Percentiles rank a stretch among this genome's conserved stretches.
Evolutionary conservation across 108 stramenopile genomes (phyloP).

Genomic region (Hondaea fermentalgiana): DNA sequence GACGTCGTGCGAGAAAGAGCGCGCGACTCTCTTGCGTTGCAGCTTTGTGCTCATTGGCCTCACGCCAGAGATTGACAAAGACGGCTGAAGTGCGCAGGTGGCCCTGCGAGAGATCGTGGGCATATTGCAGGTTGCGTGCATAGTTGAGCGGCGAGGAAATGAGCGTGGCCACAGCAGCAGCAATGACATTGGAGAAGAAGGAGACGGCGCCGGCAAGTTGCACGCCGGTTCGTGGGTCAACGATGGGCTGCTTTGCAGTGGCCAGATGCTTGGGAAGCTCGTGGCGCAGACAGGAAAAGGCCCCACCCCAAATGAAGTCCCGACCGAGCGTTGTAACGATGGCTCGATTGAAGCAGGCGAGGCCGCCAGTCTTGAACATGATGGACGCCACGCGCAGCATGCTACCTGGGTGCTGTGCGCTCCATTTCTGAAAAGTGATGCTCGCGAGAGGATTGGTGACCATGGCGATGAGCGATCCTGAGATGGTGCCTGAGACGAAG

Average conservation of each 20-base stretch:
- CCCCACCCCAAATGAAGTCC: neutral
- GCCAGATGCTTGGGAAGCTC: neutral
- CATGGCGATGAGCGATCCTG: neutral
- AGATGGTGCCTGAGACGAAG: neutral
- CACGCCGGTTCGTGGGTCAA: neutral
- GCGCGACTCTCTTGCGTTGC: neutral
- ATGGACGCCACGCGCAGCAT: neutral
- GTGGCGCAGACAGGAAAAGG: neutral
- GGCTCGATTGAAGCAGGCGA: neutral
- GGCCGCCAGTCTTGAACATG: neutral
- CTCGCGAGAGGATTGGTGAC: neutral
- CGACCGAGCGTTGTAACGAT: neutral
- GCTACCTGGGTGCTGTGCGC: neutral
- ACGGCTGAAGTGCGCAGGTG: neutral
- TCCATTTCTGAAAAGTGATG: neutral
- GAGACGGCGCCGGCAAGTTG: neutral
- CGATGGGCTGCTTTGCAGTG: neutral
- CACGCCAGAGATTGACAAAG: neutral
- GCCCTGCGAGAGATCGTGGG: neutral
- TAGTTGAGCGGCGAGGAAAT: conserved; percentile 4
- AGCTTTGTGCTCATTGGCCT: neutral
- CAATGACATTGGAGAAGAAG: conserved; percentile 11
- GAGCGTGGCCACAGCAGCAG: neutral
- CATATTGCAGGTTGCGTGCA: neutral
- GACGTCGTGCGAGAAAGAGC: neutral